Percentiles rank a stretch among this genome's conserved stretches.
Conservation (phyloP, 345 rosid species). For the Gossypium anomalum region DNA sequence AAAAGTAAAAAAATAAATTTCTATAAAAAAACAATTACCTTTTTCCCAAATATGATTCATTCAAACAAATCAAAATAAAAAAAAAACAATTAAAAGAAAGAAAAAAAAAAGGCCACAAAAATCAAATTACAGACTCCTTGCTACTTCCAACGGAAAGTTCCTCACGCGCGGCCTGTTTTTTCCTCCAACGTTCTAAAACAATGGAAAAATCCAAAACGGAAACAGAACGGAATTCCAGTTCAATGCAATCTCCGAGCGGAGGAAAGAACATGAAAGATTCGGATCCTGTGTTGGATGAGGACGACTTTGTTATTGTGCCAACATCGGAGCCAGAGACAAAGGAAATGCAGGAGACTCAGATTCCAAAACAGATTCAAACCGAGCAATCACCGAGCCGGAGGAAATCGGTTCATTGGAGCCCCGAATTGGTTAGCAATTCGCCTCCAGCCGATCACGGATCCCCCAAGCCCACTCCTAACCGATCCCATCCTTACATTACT, state of each 20-base stretch:
- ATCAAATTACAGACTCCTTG: neutral
- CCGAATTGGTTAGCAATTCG: slow-evolving; percentile 63
- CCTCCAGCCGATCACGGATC: slow-evolving; percentile 27
- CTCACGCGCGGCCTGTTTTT: neutral
- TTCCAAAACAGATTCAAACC: slow-evolving; percentile 23
- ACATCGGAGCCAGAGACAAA: slow-evolving; percentile 29
- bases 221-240: neutral
- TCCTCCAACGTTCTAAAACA: neutral
- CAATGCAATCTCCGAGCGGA: slow-evolving; percentile 12
- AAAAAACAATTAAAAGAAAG: neutral
- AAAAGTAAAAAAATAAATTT: neutral
- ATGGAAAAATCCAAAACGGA: slow-evolving; percentile 13
- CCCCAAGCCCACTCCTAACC: slow-evolving; percentile 13
- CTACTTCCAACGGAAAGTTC: too few relatives aligned
- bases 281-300: slow-evolving; percentile 29
- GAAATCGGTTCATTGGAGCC: slow-evolving; percentile 77
- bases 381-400: slow-evolving; percentile 33
- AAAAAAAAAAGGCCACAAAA: too few relatives aligned
- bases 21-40: too few relatives aligned
- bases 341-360: slow-evolving; percentile 16
- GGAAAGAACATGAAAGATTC: slow-evolving; percentile 24
- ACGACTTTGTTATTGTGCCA: slow-evolving; percentile 24
- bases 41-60: neutral
- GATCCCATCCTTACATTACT: slow-evolving; percentile 56
- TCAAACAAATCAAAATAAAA: neutral